Percentiles rank a stretch among this genome's conserved stretches.
Evolutionary conservation across 1,139 yeast genomes (phyloP).

Genomic region (Meyerozyma carpophila): DNA sequence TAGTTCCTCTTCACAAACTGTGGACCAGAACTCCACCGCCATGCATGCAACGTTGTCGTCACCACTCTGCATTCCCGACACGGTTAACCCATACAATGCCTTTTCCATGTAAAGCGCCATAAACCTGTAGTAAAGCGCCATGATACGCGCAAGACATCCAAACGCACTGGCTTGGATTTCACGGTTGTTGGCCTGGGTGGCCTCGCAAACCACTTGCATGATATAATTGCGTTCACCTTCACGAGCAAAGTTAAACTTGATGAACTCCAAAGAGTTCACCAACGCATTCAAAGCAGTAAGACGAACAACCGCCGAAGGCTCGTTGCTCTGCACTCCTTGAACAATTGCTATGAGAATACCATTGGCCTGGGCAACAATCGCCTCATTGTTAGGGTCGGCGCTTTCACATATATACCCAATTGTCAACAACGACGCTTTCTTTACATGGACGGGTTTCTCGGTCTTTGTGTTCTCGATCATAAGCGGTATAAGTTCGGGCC

Average conservation of each 20-base stretch:
- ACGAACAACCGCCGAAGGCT: constrained; percentile 70
- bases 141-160: constrained; percentile 90
- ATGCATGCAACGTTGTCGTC: constrained; percentile 91
- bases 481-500: constrained; percentile 81
- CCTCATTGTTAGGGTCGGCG: constrained; percentile 81
- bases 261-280: constrained; percentile 86
- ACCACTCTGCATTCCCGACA: constrained; percentile 81
- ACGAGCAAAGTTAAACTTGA: constrained; percentile 78
- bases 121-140: constrained; percentile 81
- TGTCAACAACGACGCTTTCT: constrained; percentile 80
- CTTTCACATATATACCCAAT: constrained; percentile 95
- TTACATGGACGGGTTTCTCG: constrained; percentile 71
- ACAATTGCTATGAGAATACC: constrained; percentile 93
- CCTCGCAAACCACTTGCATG: constrained; percentile 98
- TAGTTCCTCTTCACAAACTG: constrained; percentile 93
- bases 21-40: constrained; percentile 99
- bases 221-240: constrained; percentile 95
- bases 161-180: constrained; percentile 92
- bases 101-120: constrained; percentile 97
- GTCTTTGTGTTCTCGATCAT: constrained; percentile 82
- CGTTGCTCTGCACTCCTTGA: constrained; percentile 88
- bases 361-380: constrained; percentile 78
- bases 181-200: constrained; percentile 80
- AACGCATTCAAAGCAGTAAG: constrained; percentile 89
- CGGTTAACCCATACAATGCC: constrained; percentile 87